Base-by-base conservation (phyloP, 208 protist genomes). In the Wallacemonas sp. region DNA sequence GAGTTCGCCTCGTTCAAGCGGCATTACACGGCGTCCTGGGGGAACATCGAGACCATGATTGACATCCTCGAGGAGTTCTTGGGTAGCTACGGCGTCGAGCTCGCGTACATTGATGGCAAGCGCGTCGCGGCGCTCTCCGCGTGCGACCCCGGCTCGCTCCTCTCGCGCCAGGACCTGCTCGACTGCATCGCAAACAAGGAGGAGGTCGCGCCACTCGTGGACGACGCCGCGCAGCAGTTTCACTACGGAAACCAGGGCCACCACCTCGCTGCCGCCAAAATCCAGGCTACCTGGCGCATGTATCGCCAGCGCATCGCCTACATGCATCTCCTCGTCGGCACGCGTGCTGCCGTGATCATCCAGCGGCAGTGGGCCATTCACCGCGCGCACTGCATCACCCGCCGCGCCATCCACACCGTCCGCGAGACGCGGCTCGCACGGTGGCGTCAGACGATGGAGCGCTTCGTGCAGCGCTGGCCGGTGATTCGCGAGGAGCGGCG, bases 1-100 rank as follows among this genome's bases (percentile, higher is more conserved):
- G 90, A 97, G 76, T 97, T 96, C 73, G 83, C 83, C 19, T 96
- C 90, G 16, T 97, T 95, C 61, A 91, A 96, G 67, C 75, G 93
- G 55, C 76, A 88, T 61, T 96, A 93, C 69, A 52, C 48, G 12
- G 66, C 80, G 0, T 83, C 70, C 32, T 97, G 94, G 92, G 88
- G 88, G n/a, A 87, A 79, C 61, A 84, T 97, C 43, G 81, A 94
- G 65, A 68, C 74, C 32, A 47, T 96, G 30, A 83, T 97, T 43
- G 68, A 85, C 47, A 69, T 71, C 34, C 54, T 97, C 8, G 94
- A 96, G 57, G 65, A 85, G 47, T 80, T 97, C 19, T 67, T 97
- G 16, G 69, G 60, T 38, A 81, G 41, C 61, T 96, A 93, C 68
- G 85, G 84, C 24, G 74, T 96, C 39, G 89, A 96, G 21, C 43